A percentile compares a stretch with the other conserved stretches of the same genome.
Evolutionary conservation across 805 yeast genomes (phyloP).

Genomic region (Yarrowia sp.): DNA sequence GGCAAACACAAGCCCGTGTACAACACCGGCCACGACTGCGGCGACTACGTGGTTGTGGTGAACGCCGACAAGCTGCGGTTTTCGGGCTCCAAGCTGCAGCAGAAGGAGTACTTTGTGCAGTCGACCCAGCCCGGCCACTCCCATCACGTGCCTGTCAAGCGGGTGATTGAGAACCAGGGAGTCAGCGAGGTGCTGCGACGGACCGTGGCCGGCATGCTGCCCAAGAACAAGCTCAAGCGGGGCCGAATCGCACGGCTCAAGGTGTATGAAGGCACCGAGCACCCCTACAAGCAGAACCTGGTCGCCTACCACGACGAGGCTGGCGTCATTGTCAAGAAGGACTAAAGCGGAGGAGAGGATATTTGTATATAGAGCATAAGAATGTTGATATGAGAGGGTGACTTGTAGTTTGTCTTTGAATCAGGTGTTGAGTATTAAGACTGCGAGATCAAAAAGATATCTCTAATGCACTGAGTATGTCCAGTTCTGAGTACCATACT

Average conservation of each 20-base stretch:
- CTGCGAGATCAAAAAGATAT: no score
- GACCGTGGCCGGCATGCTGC: conserved; percentile 97
- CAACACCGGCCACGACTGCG: conserved; percentile 80
- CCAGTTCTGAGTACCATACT: no score
- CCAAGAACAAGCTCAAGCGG: conserved; percentile 84
- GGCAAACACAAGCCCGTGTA: conserved; percentile 98
- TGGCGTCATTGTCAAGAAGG: conserved; percentile 50
- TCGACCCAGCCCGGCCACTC: conserved; percentile 89
- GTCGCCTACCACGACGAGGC: conserved; percentile 82
- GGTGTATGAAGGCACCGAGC: conserved; percentile 84
- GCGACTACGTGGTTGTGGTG: conserved; percentile 96
- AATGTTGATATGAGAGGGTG: conserved; percentile 8
- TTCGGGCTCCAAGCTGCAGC: conserved; percentile 84
- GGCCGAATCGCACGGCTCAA: conserved; percentile 82
- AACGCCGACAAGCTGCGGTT: conserved; percentile 81
- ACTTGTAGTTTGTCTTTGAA: no score
- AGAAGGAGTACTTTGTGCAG: conserved; percentile 88
- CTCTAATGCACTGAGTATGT: no score
- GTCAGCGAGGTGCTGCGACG: conserved; percentile 81
- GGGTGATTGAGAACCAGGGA: conserved; percentile 77
- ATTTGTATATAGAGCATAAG: conserved; percentile 35
- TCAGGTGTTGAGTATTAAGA: no score
- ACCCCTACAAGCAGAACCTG: conserved; percentile 84
- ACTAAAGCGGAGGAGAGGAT: neutral
- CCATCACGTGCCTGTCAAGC: conserved; percentile 81